These are phyloP conservation scores for Aspergillus glaucus DNA, from an alignment of 2,329 filamentous ascomycete genomes.

Conservation along the genomic window DNA sequence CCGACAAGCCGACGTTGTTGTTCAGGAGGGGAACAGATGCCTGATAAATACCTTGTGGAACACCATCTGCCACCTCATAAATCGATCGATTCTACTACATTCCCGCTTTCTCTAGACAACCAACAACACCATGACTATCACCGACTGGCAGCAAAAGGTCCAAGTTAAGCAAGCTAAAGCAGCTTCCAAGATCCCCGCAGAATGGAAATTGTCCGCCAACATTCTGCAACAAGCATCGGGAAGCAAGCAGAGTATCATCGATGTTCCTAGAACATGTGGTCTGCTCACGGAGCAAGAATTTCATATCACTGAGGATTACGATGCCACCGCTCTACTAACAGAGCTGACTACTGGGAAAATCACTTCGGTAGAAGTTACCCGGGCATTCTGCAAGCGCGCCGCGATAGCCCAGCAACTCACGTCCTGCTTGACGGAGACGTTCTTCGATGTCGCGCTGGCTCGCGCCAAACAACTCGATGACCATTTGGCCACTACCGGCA, in stretches of 20 bases:
- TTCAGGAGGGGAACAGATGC: too few relatives aligned
- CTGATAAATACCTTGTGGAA: too few relatives aligned
- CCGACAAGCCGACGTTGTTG: too few relatives aligned
- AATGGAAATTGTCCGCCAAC: background rate
- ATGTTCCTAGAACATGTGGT: constrained; percentile 20
- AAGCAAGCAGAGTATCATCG: background rate
- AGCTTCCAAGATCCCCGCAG: background rate
- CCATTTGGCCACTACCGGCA: constrained; percentile 33
- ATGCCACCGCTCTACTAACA: constrained; percentile 25
- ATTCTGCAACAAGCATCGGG: too few relatives aligned
- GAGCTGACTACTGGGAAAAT: constrained; percentile 21
- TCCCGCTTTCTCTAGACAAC: too few relatives aligned
- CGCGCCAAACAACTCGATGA: constrained; percentile 45
- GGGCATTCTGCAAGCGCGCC: constrained; percentile 47
- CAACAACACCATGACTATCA: too few relatives aligned
- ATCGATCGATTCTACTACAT: too few relatives aligned
- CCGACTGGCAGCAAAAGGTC: too few relatives aligned
- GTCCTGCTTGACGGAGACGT: constrained; percentile 48
- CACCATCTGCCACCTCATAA: too few relatives aligned
- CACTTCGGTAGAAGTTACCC: constrained; percentile 37
- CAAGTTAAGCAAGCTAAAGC: background rate
- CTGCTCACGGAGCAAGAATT: constrained; percentile 44
- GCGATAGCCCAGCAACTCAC: constrained; percentile 38
- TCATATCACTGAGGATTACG: constrained; percentile 42
- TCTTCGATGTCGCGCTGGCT: constrained; percentile 46